Conservation (phyloP, 139 green algal species). For the Volvox africanus region DNA sequence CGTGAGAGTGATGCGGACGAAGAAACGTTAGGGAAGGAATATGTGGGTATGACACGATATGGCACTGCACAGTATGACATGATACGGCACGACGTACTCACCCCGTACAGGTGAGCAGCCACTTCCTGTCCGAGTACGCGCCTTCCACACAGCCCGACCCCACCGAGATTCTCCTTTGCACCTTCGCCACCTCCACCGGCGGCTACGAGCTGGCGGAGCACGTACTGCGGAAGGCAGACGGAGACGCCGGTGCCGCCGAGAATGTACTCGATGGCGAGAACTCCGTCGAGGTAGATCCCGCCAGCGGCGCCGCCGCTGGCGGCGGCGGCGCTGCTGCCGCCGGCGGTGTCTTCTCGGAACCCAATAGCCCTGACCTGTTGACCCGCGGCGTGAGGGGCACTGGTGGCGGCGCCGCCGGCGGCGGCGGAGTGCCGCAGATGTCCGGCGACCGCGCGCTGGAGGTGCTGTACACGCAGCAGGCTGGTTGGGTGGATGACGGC, state of each 20-base stretch:
- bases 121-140: constrained; percentile 36
- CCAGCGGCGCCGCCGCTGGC: too few relatives aligned
- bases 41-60: too few relatives aligned
- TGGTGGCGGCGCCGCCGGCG: not conserved
- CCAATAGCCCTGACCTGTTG: not conserved
- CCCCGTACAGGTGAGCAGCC: constrained; percentile 15
- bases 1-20: too few relatives aligned
- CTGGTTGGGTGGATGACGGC: constrained; percentile 29
- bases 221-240: constrained; percentile 19
- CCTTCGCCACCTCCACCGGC: constrained; percentile 44
- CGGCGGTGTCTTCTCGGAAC: not conserved
- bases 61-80: too few relatives aligned
- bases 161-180: constrained; percentile 51
- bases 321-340: not conserved
- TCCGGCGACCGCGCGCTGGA: not conserved
- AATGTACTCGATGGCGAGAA: not conserved
- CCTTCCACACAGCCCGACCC: not conserved
- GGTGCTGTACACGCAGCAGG: constrained; percentile 17
- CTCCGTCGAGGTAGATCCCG: not conserved
- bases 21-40: too few relatives aligned
- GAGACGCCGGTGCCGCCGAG: not conserved
- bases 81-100: too few relatives aligned
- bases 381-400: not conserved
- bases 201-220: constrained; percentile 57
- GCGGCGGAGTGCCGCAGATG: not conserved